A percentile compares a stretch with the other conserved stretches of the same genome.
Evolutionary conservation across 106 monocot species (phyloP).

Genomic region (Acanthochlamys bracteata): DNA sequence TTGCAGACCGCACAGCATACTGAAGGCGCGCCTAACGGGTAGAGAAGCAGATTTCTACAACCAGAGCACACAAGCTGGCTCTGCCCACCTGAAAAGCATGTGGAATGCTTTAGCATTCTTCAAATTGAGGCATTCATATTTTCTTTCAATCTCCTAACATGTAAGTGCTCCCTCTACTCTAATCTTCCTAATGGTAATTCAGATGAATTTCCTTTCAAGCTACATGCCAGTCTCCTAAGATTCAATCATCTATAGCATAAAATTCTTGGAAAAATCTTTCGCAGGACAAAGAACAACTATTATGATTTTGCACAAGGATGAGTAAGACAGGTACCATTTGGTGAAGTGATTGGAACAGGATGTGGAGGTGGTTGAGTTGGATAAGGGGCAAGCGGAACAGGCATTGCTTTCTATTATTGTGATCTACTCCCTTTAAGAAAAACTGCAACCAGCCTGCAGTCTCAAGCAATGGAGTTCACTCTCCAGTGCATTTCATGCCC

Average conservation of each 20-base stretch:
- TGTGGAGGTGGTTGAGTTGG: constrained; percentile 28
- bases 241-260: too few relatives aligned
- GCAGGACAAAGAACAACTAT: too few relatives aligned
- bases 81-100: constrained; percentile 41
- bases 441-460: background rate
- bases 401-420: constrained; percentile 44
- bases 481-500: constrained; percentile 1
- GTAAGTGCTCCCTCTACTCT: too few relatives aligned
- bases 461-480: constrained; percentile 6
- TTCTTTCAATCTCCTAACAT: too few relatives aligned
- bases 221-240: too few relatives aligned
- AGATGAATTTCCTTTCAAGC: too few relatives aligned
- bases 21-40: constrained; percentile 72
- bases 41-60: constrained; percentile 72
- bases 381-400: constrained; percentile 93
- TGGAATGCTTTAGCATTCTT: background rate
- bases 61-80: constrained; percentile 90
- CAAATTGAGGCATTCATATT: background rate
- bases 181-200: too few relatives aligned
- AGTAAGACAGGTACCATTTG: too few relatives aligned
- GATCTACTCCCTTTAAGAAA: background rate
- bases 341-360: constrained; percentile 44
- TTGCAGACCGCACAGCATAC: constrained; percentile 87
- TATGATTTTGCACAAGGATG: too few relatives aligned
- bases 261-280: too few relatives aligned